A percentile compares a stretch with the other conserved stretches of the same genome.
These are phyloP conservation scores for Trypanosoma avium DNA, from an alignment of 208 protist species.

Conservation along the genomic window DNA sequence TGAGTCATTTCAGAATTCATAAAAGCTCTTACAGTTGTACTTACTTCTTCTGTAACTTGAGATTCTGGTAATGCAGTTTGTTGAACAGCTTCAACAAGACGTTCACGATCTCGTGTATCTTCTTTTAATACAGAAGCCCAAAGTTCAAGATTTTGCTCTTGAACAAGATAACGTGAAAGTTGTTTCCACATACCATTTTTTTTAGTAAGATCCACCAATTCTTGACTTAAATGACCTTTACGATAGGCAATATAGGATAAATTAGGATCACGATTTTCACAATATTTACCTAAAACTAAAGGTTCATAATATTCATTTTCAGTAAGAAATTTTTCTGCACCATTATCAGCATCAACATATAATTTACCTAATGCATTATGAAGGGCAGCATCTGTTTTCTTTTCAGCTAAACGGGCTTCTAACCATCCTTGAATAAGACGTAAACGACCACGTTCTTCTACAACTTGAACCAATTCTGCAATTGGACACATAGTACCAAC, in stretches of 20 bases:
- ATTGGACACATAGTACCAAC: conserved; percentile 96
- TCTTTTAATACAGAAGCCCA: conserved; percentile 96
- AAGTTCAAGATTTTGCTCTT: conserved; percentile 96
- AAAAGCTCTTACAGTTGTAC: conserved; percentile 98
- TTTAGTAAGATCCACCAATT: conserved; percentile 97
- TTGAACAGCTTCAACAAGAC: conserved; percentile 98
- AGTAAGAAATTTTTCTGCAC: conserved; percentile 96
- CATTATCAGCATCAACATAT: conserved; percentile 98
- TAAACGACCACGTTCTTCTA: conserved; percentile 91
- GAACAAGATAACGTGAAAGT: conserved; percentile 97
- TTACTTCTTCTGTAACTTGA: conserved; percentile 97
- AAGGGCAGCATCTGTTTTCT: conserved; percentile 94
- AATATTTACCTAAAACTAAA: conserved; percentile 97
- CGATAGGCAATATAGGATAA: conserved; percentile 97
- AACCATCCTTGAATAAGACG: conserved; percentile 98
- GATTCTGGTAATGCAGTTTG: conserved; percentile 98
- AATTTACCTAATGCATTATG: conserved; percentile 99
- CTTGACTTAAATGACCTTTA: conserved; percentile 95
- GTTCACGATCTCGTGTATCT: conserved; percentile 88
- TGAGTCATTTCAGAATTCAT: conserved; percentile 99
- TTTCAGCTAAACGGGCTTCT: conserved; percentile 94
- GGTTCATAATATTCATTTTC: conserved; percentile 98
- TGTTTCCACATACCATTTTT: conserved; percentile 98
- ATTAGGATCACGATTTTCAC: conserved; percentile 98
- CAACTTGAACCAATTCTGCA: conserved; percentile 81